Evolutionary conservation across 129 eudicot species (phyloP).

Genomic region (Gnaphalium uliginosum): DNA sequence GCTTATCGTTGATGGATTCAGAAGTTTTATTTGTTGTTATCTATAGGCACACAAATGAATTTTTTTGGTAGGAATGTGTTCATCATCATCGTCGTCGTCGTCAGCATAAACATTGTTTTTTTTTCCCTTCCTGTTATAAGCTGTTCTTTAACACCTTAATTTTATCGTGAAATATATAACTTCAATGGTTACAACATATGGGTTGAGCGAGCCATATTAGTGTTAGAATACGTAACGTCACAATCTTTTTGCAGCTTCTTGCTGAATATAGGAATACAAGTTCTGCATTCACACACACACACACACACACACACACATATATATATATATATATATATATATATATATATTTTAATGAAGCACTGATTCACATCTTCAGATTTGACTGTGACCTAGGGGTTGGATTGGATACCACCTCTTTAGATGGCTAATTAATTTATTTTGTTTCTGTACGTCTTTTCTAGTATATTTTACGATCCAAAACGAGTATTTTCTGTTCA

Average conservation of each 20-base stretch:
- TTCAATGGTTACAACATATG: not conserved
- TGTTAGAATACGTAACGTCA: not conserved
- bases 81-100: not conserved
- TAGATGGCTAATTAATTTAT: not conserved
- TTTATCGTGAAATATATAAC: not conserved
- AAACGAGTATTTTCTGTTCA: not conserved
- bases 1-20: not conserved
- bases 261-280: not conserved
- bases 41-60: not conserved
- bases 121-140: not conserved
- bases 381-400: not conserved
- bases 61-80: not conserved
- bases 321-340: no score
- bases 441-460: not conserved
- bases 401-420: not conserved
- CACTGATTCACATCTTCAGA: not conserved
- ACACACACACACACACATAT: no score
- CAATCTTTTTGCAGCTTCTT: not conserved
- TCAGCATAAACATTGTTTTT: not conserved
- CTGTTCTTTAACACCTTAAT: conserved; percentile 11
- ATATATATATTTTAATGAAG: no score
- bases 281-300: not conserved
- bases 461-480: conserved; percentile 10
- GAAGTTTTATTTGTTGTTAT: conserved; percentile 16
- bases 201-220: conserved; percentile 6